A percentile compares a stretch with the other conserved stretches of the same genome.
Conservation (phyloP, 352 stramenopile genomes). For the Globisporangium rhizosaccharum region DNA sequence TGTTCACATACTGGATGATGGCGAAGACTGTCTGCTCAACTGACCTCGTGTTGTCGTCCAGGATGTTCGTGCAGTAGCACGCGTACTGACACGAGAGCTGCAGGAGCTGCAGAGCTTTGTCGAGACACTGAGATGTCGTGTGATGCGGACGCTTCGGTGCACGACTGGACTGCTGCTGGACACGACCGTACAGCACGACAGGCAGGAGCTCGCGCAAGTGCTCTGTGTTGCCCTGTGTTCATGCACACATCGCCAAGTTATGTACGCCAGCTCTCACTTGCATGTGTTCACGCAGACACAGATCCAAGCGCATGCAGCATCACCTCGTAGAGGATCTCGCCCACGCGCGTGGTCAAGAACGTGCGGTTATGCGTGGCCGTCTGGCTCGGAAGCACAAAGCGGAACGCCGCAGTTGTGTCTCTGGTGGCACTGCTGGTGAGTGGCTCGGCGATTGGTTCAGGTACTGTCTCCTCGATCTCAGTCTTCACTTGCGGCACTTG, state of each 20-base stretch:
- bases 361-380: slow-evolving; percentile 3
- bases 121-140: slow-evolving; percentile 1
- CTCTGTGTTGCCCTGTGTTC: slow-evolving; percentile 15
- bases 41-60: slow-evolving; percentile 34
- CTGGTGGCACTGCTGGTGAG: background rate
- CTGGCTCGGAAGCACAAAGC: slow-evolving; percentile 10
- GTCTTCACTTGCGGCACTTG: background rate
- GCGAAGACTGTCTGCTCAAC: background rate
- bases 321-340: slow-evolving; percentile 15
- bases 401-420: background rate
- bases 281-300: background rate
- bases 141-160: background rate
- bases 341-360: slow-evolving; percentile 11
- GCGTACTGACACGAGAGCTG: slow-evolving; percentile 68
- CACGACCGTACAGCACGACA: slow-evolving; percentile 27
- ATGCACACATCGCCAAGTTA: background rate
- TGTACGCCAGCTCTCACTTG: background rate
- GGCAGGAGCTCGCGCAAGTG: slow-evolving; percentile 31
- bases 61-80: slow-evolving; percentile 26
- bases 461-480: background rate
- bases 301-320: background rate
- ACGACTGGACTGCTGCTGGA: background rate
- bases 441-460: background rate
- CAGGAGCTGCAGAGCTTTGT: slow-evolving; percentile 33
- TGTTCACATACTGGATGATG: no score